Base-by-base conservation (phyloP, 169 alveolate genomes). In the Cryptosporidium tyzzeri region DNA sequence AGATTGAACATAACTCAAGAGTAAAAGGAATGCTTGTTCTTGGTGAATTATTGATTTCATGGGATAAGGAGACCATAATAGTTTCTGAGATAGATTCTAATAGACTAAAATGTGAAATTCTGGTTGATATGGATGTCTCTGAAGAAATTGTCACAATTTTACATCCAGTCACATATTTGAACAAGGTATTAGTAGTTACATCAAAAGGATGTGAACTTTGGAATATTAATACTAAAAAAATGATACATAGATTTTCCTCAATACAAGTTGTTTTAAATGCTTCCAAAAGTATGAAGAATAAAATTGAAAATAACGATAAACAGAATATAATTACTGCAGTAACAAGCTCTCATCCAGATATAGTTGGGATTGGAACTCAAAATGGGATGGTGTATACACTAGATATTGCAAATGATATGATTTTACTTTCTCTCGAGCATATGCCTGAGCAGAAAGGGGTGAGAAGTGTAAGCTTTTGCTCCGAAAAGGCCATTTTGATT, bases 81-180 rank as follows among this genome's bases (percentile, higher is more conserved):
- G 75, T 80, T 7, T 44, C 62, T 58, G 73, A 80, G 33, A 1
- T 80, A 21, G n/a, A 61, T 10, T 44, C 39, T 4, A 50, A 21
- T 26, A 23, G 39, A 14, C 16, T 12, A n/a, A 44, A 21, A n/a
- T 23, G 35, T 35, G 37, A 59, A 55, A 61, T 80, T 23, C 18
- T 37, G 16, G 1, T 65, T 0, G 89, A 80, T 61, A 29, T 80
- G 62, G 80, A 80, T 41, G 18, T 48, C 6, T 61, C 71, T 1
- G 73, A 59, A 26, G 73, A 68, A 35, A 62, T 85, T 50, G 75
- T 74, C 33, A n/a, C 86, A 37, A 68, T 74, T 5, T 33, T 74
- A 33, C 92, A 85, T 33, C 84, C 86, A 29, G 44, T 31, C 33
- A 70, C 92, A n/a, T 85, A 85, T 71, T 45, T 85, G 29, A 85